Conservation (phyloP, 164 flowering plant species). For the Tinospora cordifolia region DNA sequence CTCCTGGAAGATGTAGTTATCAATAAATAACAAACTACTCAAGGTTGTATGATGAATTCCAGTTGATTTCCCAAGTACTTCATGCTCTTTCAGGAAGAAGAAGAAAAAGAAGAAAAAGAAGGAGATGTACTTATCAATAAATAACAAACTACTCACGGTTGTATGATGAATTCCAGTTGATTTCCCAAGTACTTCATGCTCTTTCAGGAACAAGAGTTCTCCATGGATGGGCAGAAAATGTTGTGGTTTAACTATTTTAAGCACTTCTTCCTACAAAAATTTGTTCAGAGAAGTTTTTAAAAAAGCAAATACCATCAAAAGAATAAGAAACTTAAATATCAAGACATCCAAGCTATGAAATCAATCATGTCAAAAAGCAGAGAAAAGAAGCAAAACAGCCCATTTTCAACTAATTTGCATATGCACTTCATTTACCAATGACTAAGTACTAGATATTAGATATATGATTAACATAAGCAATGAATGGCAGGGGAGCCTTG, state of each 20-base stretch:
- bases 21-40: slow-evolving; percentile 26
- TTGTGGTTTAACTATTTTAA: slow-evolving; percentile 89
- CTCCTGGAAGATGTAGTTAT: neutral
- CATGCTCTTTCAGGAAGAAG: slow-evolving; percentile 92
- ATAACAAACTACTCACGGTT: slow-evolving; percentile 49
- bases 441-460: neutral
- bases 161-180: slow-evolving; percentile 95
- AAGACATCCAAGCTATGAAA: neutral
- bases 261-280: slow-evolving; percentile 81
- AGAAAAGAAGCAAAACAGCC: too few relatives aligned
- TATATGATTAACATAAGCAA: neutral
- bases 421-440: too few relatives aligned
- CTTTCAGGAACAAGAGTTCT: slow-evolving; percentile 90
- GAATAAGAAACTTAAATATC: neutral
- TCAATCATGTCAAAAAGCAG: slow-evolving; percentile 3
- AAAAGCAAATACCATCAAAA: neutral
- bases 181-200: slow-evolving; percentile 90
- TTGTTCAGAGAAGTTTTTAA: neutral
- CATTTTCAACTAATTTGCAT: too few relatives aligned
- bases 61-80: slow-evolving; percentile 85
- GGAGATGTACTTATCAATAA: neutral
- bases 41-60: slow-evolving; percentile 93
- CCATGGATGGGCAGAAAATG: slow-evolving; percentile 97
- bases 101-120: too few relatives aligned
- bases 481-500: too few relatives aligned